These are phyloP conservation scores for Candida vaughaniae DNA, from an alignment of 805 yeast genomes.

Conservation along the genomic window DNA sequence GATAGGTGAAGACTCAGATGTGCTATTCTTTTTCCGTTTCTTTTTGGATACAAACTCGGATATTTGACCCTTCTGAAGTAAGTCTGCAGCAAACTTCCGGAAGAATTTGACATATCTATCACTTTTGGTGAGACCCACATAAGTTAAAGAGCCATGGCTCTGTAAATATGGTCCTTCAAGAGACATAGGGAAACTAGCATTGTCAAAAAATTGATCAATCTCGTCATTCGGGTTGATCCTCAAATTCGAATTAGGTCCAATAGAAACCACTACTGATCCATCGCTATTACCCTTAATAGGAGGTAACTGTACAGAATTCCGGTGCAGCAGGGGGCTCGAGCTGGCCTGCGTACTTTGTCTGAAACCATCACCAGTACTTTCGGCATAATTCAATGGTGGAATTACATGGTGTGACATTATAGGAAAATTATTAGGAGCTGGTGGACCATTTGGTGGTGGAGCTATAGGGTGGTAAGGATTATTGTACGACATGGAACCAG, in stretches of 20 bases:
- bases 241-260: slow-evolving; percentile 35
- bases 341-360: not conserved
- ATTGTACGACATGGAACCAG: not conserved
- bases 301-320: slow-evolving; percentile 12
- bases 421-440: slow-evolving; percentile 14
- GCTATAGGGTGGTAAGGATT: slow-evolving; percentile 7
- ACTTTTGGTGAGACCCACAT: slow-evolving; percentile 38
- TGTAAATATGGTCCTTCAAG: slow-evolving; percentile 41
- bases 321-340: not conserved
- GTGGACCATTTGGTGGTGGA: slow-evolving; percentile 15
- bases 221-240: slow-evolving; percentile 33
- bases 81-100: slow-evolving; percentile 32
- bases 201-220: slow-evolving; percentile 27
- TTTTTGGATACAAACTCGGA: slow-evolving; percentile 22
- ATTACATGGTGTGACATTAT: slow-evolving; percentile 5
- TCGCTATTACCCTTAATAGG: slow-evolving; percentile 11
- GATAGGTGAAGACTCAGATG: slow-evolving; percentile 14
- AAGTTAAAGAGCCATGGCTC: slow-evolving; percentile 40
- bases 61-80: slow-evolving; percentile 35
- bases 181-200: slow-evolving; percentile 33
- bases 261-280: slow-evolving; percentile 24
- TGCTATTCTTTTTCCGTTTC: slow-evolving; percentile 8
- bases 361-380: not conserved
- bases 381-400: slow-evolving; percentile 3
- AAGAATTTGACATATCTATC: slow-evolving; percentile 39